Evolutionary conservation across 495 filamentous ascomycete genomes (phyloP).

Genomic region (Clohesyomyces aquaticus): DNA sequence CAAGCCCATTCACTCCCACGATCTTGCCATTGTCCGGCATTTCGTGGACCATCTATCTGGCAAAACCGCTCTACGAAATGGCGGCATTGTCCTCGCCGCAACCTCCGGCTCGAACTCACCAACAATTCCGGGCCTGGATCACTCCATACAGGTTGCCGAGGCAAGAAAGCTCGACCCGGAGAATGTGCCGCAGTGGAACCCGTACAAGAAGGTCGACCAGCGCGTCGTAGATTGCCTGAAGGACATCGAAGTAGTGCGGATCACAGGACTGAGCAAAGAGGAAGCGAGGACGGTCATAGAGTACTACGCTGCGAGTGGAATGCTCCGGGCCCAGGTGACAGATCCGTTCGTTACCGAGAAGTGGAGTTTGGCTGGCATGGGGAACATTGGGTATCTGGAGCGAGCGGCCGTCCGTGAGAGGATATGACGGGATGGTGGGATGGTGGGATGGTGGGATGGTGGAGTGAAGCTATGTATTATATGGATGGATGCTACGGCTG

Average conservation of each 20-base stretch:
- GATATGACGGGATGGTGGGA: constrained; percentile 15
- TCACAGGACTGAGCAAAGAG: constrained; percentile 68
- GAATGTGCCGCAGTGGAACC: constrained; percentile 59
- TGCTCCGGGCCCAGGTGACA: constrained; percentile 70
- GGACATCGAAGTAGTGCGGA: constrained; percentile 40
- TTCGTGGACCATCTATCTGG: constrained; percentile 75
- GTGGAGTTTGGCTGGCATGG: constrained; percentile 79
- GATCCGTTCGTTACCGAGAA: constrained; percentile 78
- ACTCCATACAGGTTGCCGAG: constrained; percentile 49
- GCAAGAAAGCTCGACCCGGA: constrained; percentile 39
- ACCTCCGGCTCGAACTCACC: constrained; percentile 69
- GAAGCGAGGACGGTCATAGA: constrained; percentile 85
- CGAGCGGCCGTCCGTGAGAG: constrained; percentile 44
- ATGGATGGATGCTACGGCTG: too few relatives aligned
- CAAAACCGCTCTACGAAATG: constrained; percentile 63
- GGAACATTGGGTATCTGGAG: constrained; percentile 76
- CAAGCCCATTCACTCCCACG: constrained; percentile 81
- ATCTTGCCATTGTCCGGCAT: constrained; percentile 74
- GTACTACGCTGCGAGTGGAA: constrained; percentile 87
- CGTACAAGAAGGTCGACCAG: constrained; percentile 69
- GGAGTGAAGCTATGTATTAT: too few relatives aligned
- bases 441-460: neutral
- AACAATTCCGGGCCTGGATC: constrained; percentile 62
- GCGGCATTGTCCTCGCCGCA: constrained; percentile 77
- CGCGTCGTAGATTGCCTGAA: constrained; percentile 61